phyloP scores from a whole-genome alignment of 345 rosid species.

The Durio zibethinus region DNA sequence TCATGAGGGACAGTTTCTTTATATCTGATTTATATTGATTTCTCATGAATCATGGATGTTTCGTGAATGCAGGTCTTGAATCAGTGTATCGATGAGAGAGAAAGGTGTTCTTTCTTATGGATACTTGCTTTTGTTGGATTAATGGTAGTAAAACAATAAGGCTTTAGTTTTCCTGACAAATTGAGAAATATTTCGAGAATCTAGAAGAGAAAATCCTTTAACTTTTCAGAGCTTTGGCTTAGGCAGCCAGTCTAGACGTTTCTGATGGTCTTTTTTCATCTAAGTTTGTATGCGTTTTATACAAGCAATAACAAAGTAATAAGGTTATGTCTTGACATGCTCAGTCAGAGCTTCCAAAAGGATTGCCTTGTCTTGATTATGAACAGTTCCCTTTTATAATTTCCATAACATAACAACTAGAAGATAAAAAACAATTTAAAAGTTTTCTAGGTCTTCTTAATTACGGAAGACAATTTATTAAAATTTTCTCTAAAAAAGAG shows the following conservation, averaged over 20 bases:
- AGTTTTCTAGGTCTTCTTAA: too few species aligned
- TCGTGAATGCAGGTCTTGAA: constrained; percentile 62
- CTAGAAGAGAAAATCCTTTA: neutral
- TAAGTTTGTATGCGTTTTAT: neutral
- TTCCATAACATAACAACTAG: too few species aligned
- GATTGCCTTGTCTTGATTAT: too few species aligned
- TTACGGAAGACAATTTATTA: too few species aligned
- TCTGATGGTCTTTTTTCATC: neutral
- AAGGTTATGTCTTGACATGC: neutral
- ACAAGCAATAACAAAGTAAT: neutral
- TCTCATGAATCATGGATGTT: constrained; percentile 4
- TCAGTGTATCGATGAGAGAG: constrained; percentile 91
- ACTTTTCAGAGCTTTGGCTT: neutral
- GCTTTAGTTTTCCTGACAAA: neutral
- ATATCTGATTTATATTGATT: neutral
- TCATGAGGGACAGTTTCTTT: neutral
- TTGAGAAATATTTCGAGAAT: neutral
- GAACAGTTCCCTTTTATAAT: too few species aligned
- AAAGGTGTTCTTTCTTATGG: constrained; percentile 46
- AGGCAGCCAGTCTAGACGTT: neutral
- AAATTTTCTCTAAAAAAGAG: too few species aligned
- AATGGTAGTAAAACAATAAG: neutral
- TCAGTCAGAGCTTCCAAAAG: too few species aligned
- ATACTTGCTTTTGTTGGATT: neutral
- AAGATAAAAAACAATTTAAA: too few species aligned